These are phyloP conservation scores for Chlorella sp. DNA, from an alignment of 139 green algal genomes.

Conservation along the genomic window DNA sequence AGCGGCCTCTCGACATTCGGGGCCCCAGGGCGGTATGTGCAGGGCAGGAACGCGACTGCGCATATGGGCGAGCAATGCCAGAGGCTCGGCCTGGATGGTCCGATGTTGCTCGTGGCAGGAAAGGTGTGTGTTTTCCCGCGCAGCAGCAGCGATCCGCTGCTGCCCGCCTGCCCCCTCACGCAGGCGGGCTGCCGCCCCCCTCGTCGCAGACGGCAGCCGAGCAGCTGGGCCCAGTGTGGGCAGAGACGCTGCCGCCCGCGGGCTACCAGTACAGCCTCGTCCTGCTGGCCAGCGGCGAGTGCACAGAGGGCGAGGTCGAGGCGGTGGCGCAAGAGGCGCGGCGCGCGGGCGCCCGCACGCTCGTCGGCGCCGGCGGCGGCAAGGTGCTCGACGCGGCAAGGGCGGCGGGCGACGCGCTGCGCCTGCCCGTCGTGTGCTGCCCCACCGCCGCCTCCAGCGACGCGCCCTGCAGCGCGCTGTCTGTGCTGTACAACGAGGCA, in stretches of 20 bases:
- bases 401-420: neutral
- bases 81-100: no score
- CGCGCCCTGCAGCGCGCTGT: conserved; percentile 30
- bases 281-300: conserved; percentile 11
- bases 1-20: no score
- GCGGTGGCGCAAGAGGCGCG: neutral
- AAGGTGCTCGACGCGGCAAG: conserved; percentile 24
- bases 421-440: conserved; percentile 4
- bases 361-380: conserved; percentile 20
- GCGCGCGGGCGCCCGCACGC: neutral
- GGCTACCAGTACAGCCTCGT: conserved; percentile 9
- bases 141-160: no score
- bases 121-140: no score
- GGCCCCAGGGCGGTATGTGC: no score
- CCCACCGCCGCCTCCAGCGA: conserved; percentile 27
- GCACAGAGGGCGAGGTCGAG: conserved; percentile 13
- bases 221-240: neutral
- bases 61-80: no score
- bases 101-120: no score
- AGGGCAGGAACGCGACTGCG: no score
- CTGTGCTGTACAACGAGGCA: conserved; percentile 20
- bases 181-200: no score
- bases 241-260: neutral
- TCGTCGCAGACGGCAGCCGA: no score
- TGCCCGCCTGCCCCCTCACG: no score